Evolutionary conservation across 768 basidiomycete genomes (phyloP).

Genomic region (Dacryopinax spathularia): DNA sequence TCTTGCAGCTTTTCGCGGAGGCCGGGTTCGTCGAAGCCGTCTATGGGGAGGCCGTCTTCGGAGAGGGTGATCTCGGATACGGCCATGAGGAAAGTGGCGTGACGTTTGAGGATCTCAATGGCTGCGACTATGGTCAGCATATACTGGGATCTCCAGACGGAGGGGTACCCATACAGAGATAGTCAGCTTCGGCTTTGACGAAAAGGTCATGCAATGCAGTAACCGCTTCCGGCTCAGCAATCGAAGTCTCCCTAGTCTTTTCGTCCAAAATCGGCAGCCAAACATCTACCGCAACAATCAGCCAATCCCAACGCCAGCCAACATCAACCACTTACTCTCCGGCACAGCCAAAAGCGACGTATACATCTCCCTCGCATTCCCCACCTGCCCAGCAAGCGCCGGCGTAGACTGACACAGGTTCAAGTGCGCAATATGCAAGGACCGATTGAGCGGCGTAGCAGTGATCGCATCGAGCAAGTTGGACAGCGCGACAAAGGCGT

Average conservation of each 20-base stretch:
- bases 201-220: constrained; percentile 48
- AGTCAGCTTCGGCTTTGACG: constrained; percentile 54
- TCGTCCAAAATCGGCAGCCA: constrained; percentile 57
- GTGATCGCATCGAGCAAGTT: not conserved
- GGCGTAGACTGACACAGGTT: not conserved
- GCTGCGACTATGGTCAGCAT: constrained; percentile 32
- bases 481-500: not conserved
- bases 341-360: not conserved
- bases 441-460: not conserved
- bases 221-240: constrained; percentile 36
- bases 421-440: not conserved
- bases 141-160: constrained; percentile 7
- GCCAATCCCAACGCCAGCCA: not conserved
- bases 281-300: constrained; percentile 34
- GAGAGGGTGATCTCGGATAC: constrained; percentile 10
- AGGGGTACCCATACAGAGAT: constrained; percentile 49
- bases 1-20: constrained; percentile 40
- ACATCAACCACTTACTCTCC: not conserved
- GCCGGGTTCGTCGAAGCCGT: constrained; percentile 23
- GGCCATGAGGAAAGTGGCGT: constrained; percentile 43
- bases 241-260: constrained; percentile 27
- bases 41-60: constrained; percentile 26
- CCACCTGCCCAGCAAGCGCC: not conserved
- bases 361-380: not conserved
- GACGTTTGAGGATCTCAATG: constrained; percentile 56